phyloP scores from a whole-genome alignment of 306 rosid species.

The Abrus precatorius region DNA sequence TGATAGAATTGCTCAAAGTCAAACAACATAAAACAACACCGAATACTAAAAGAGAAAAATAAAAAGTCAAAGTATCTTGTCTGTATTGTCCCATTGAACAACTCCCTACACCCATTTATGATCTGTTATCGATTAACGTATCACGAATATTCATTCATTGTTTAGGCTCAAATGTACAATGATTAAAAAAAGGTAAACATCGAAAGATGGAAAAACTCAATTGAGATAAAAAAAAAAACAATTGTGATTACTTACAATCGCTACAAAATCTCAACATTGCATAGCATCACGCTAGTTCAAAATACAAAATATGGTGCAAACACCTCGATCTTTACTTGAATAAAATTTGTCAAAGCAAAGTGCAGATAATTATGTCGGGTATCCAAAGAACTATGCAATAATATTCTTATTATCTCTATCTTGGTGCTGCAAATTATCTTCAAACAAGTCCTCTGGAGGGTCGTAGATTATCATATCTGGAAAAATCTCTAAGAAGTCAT shows the following conservation, averaged over 20 bases:
- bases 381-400: background rate
- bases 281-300: background rate
- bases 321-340: background rate
- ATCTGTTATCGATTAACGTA: conserved; percentile 1
- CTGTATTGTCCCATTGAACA: background rate
- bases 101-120: background rate
- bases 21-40: background rate
- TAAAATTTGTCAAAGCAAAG: background rate
- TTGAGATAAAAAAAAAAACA: background rate
- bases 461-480: conserved; percentile 90
- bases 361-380: conserved; percentile 20
- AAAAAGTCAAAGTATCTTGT: background rate
- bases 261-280: conserved; percentile 21
- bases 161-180: background rate
- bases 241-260: background rate
- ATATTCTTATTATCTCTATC: conserved; percentile 43
- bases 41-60: conserved; percentile 24
- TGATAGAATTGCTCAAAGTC: background rate
- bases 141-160: conserved; percentile 11
- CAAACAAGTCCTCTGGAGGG: conserved; percentile 94
- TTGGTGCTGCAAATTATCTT: conserved; percentile 56
- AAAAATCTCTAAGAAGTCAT: conserved; percentile 83
- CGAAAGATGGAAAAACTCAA: background rate
- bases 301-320: conserved; percentile 22
- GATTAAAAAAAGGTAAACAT: background rate